phyloP scores from a whole-genome alignment of 2,329 filamentous ascomycete genomes.

The Monosporascus ibericus region DNA sequence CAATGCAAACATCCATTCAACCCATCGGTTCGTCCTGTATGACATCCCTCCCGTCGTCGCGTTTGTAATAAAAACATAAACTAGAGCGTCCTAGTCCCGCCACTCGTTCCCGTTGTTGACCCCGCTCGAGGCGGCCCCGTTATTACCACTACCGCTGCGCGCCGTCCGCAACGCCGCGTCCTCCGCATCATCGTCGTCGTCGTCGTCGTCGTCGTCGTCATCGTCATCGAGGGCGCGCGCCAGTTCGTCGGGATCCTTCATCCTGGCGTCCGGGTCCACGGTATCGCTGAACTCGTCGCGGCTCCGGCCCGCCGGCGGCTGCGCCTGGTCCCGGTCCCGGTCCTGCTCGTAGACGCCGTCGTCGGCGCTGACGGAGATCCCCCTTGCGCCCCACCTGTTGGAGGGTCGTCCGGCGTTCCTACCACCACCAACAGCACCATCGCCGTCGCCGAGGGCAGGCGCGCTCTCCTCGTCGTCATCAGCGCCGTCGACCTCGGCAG shows the following conservation, averaged over 20 bases:
- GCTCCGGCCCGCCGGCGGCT: conserved; percentile 10
- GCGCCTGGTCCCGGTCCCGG: conserved; percentile 28
- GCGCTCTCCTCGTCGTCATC: conserved; percentile 54
- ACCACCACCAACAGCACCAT: conserved; percentile 13
- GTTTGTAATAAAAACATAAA: neutral
- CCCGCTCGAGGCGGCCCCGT: conserved; percentile 11
- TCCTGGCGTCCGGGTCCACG: conserved; percentile 57
- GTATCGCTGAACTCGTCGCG: conserved; percentile 36
- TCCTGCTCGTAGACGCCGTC: conserved; percentile 49
- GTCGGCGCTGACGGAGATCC: conserved; percentile 62
- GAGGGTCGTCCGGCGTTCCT: conserved; percentile 31
- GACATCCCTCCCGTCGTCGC: neutral
- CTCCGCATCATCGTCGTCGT: neutral
- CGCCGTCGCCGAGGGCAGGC: conserved; percentile 36
- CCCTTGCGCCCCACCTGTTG: conserved; percentile 54
- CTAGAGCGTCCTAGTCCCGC: conserved; percentile 10
- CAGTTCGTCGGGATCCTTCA: conserved; percentile 61
- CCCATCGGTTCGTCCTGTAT: neutral
- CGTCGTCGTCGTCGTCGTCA: conserved; percentile 41
- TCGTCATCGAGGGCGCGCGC: conserved; percentile 54
- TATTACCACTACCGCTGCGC: conserved; percentile 4
- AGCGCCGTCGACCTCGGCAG: conserved; percentile 41
- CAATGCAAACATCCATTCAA: neutral
- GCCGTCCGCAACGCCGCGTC: conserved; percentile 8
- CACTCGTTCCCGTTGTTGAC: conserved; percentile 24